Percentiles rank a stretch among this genome's conserved stretches.
Evolutionary conservation across 768 basidiomycete genomes (phyloP).

Genomic region (Suillus plorans): DNA sequence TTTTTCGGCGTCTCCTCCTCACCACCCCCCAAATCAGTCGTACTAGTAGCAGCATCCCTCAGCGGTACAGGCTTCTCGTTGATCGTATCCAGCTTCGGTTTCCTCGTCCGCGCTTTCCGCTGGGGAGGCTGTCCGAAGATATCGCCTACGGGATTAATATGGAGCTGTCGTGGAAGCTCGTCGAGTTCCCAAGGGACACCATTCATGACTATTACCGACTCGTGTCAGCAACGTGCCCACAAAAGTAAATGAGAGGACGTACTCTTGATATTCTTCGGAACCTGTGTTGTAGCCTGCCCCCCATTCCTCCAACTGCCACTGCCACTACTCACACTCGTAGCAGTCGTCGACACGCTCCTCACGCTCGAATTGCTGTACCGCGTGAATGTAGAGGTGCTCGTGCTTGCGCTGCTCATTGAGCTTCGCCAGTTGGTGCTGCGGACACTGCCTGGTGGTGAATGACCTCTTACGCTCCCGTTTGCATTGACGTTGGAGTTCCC

Average conservation of each 20-base stretch:
- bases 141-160: slow-evolving; percentile 60
- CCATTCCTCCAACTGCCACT: slow-evolving; percentile 56
- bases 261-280: slow-evolving; percentile 83
- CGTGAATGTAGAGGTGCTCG: slow-evolving; percentile 61
- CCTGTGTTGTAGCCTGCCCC: slow-evolving; percentile 27
- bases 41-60: slow-evolving; percentile 70
- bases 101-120: slow-evolving; percentile 67
- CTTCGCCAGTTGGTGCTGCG: slow-evolving; percentile 65
- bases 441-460: slow-evolving; percentile 8
- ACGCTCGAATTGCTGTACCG: slow-evolving; percentile 70
- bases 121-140: slow-evolving; percentile 55
- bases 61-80: slow-evolving; percentile 55
- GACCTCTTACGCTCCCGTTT: slow-evolving; percentile 6
- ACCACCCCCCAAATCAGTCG: slow-evolving; percentile 61
- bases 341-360: slow-evolving; percentile 75
- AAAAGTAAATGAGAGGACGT: slow-evolving; percentile 31
- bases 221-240: not conserved
- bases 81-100: slow-evolving; percentile 71
- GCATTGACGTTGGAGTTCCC: slow-evolving; percentile 7
- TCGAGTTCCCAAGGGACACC: slow-evolving; percentile 77
- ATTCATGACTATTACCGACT: slow-evolving; percentile 54
- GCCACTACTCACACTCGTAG: slow-evolving; percentile 73
- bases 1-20: slow-evolving; percentile 59
- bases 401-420: slow-evolving; percentile 70
- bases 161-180: slow-evolving; percentile 65